Conservation (phyloP, 345 rosid genomes). For the Hypericum perforatum region DNA sequence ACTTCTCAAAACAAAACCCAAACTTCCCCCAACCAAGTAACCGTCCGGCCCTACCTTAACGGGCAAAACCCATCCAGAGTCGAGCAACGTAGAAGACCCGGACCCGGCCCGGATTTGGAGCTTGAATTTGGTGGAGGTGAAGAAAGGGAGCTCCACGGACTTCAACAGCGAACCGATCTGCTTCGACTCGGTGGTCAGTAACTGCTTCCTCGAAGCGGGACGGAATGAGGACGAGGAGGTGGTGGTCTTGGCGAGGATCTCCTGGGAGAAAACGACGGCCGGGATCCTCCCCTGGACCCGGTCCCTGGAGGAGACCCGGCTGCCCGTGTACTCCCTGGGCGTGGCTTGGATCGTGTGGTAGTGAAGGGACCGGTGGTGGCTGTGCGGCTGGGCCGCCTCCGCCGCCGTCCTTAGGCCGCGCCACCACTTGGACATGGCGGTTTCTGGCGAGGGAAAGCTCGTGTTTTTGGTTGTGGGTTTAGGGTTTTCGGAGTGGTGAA, state of each 20-base stretch:
- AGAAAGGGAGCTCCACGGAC: conserved; percentile 51
- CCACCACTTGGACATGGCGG: conserved; percentile 37
- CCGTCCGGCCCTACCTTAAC: conserved; percentile 23
- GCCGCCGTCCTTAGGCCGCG: conserved; percentile 38
- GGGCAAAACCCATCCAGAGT: conserved; percentile 79
- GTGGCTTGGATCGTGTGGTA: conserved; percentile 61
- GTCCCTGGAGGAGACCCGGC: conserved; percentile 45
- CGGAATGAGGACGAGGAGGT: conserved; percentile 9
- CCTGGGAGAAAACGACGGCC: conserved; percentile 58
- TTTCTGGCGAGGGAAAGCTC: neutral
- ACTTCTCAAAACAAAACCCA: too few species aligned
- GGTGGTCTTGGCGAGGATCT: conserved; percentile 33
- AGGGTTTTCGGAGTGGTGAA: too few species aligned
- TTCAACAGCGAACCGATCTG: conserved; percentile 63
- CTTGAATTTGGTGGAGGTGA: conserved; percentile 62
- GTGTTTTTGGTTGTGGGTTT: too few species aligned
- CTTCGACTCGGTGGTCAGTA: conserved; percentile 54
- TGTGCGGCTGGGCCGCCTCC: conserved; percentile 7
- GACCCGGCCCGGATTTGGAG: conserved; percentile 84
- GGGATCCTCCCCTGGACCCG: conserved; percentile 70
- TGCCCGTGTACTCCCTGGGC: conserved; percentile 57
- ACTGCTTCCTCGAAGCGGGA: conserved; percentile 47
- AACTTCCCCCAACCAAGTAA: too few species aligned
- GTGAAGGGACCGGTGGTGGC: too few species aligned
- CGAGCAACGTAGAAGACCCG: conserved; percentile 50